Conservation (phyloP, 139 green algal species). For the Coccomyxa sp. region DNA sequence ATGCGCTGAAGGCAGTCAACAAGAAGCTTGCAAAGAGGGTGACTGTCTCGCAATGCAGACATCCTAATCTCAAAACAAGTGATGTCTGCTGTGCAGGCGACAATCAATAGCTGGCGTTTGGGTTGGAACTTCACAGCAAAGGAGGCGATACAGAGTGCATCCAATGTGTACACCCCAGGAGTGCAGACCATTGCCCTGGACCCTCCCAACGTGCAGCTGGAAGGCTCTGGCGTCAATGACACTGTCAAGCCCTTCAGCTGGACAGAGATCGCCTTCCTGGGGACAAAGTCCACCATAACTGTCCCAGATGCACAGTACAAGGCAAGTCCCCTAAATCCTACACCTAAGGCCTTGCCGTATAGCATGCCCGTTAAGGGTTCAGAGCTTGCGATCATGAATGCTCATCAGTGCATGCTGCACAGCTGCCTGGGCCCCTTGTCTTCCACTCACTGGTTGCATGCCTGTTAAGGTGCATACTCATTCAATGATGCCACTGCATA, state of each 20-base stretch:
- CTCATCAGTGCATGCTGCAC: too few relatives aligned
- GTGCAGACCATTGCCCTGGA: background rate
- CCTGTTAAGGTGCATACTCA: background rate
- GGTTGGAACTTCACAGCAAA: slow-evolving; percentile 51
- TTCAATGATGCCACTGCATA: too few relatives aligned
- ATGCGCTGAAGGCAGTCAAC: too few relatives aligned
- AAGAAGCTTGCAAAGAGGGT: too few relatives aligned
- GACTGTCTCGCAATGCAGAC: too few relatives aligned
- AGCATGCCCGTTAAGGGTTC: background rate
- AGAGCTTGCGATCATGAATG: too few relatives aligned
- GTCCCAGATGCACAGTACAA: background rate
- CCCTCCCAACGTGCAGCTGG: background rate
- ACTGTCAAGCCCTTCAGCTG: slow-evolving; percentile 8
- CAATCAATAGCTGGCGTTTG: slow-evolving; percentile 46
- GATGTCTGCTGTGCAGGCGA: slow-evolving; percentile 11
- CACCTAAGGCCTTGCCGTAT: background rate
- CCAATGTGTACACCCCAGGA: background rate
- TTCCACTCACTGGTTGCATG: slow-evolving; percentile 14
- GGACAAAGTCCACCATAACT: background rate
- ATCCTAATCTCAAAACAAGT: background rate
- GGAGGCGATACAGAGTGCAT: background rate
- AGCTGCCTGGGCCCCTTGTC: background rate
- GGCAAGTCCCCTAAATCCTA: background rate
- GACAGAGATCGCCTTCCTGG: slow-evolving; percentile 1
- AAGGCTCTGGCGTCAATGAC: slow-evolving; percentile 21